Base-by-base conservation (phyloP, 2,329 filamentous ascomycete species). In the Emergomyces africanus region DNA sequence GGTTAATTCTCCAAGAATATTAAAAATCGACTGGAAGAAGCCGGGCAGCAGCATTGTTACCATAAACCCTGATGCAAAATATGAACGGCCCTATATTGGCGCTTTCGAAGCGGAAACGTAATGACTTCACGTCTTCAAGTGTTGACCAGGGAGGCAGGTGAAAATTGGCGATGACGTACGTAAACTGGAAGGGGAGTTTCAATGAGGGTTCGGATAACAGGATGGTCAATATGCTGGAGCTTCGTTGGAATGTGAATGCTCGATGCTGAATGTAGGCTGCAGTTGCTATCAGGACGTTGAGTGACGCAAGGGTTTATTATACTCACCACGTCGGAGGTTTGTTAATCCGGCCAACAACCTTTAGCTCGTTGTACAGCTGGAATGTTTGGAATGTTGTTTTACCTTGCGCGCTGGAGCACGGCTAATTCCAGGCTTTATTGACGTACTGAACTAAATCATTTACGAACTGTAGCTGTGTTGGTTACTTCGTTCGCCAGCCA, bases 401-500 rank as follows among this genome's bases (percentile, higher is more conserved):
- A n/a, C 12, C 3, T 49, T 49, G 46, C 12, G 46, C 15, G 4
- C 8, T 30, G 10, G 25, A 30, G 1, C 46, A 4, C 9, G 46
- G 42, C 1, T 30, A 30, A 15, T 15, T 30, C 30, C 2, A 28
- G 49, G 33, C 18, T 44, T 10, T 1, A 8, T 35, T 33, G 30
- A 12, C 48, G 14, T 18, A 14, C 28, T 6, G 49, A 35, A 20
- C n/a, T 9, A 15, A 39, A 37, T 39, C 6, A 12, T 8, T 54
- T n/a, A 15, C 42, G 35, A n/a, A 6, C 18, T 25, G 8, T 37
- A n/a, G 6, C 18, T 25, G 8, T 37, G 4, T 51, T 25, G 6
- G 28, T n/a, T 59, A 30, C n/a, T 57, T 33, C 30, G 20, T 5
- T 5, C 20, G 57, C 30, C 39, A 86, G 30, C 83, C 79, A 54